Evolutionary conservation across 257 asterid genomes (phyloP).

Genomic region (Voacanga thouarsii): DNA sequence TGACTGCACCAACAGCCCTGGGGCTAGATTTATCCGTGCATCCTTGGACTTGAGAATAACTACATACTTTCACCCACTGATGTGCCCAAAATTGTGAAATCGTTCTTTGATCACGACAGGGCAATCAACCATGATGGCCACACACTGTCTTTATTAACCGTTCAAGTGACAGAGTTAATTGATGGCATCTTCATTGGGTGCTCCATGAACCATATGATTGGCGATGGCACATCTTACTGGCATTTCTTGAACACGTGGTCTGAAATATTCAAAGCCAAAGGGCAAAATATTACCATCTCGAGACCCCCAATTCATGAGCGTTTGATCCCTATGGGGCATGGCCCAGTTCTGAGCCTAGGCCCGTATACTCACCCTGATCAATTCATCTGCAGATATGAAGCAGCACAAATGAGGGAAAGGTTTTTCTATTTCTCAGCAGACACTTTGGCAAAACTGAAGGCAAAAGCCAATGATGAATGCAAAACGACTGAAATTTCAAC

Average conservation of each 20-base stretch:
- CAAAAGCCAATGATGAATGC: constrained; percentile 31
- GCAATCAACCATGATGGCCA: constrained; percentile 40
- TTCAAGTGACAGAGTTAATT: constrained; percentile 33
- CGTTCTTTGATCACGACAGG: constrained; percentile 35
- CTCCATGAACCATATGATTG: constrained; percentile 30
- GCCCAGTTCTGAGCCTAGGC: constrained; percentile 7
- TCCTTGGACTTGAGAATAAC: constrained; percentile 15
- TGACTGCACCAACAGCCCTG: constrained; percentile 28
- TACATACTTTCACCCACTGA: constrained; percentile 31
- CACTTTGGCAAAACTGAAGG: constrained; percentile 26
- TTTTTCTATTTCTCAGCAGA: constrained; percentile 28
- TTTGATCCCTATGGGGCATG: constrained; percentile 30
- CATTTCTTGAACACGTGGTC: constrained; percentile 34
- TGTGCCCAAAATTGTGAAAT: constrained; percentile 28
- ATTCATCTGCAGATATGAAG: constrained; percentile 21
- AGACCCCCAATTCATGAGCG: constrained; percentile 26
- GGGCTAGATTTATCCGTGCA: constrained; percentile 35
- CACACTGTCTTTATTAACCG: constrained; percentile 21
- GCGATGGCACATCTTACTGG: constrained; percentile 45
- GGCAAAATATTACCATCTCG: constrained; percentile 7
- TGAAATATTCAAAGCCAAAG: constrained; percentile 21
- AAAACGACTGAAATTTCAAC: constrained; percentile 28
- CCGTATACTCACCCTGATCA: constrained; percentile 25
- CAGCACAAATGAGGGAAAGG: constrained; percentile 27
- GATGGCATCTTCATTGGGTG: constrained; percentile 44